These are phyloP conservation scores for Paralagenidium karlingii DNA, from an alignment of 352 stramenopile species.

Conservation along the genomic window DNA sequence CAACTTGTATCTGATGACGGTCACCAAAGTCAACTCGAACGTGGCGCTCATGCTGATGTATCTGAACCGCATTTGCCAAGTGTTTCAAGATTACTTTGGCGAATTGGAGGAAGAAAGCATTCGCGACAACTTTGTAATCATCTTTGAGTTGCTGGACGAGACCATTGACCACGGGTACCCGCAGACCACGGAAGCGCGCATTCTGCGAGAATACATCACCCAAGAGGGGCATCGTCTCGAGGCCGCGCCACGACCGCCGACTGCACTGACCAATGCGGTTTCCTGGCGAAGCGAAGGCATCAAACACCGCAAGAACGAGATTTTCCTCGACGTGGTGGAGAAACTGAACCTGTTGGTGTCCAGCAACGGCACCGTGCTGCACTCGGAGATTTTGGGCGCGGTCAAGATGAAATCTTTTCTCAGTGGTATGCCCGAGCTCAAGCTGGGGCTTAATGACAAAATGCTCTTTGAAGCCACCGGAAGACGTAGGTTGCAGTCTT, in stretches of 20 bases:
- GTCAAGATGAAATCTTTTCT: conserved; percentile 99
- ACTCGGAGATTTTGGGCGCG: conserved; percentile 96
- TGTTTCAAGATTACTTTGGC: conserved; percentile 99
- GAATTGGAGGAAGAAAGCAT: conserved; percentile 99
- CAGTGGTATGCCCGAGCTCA: conserved; percentile 98
- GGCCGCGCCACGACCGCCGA: conserved; percentile 85
- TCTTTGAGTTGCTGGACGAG: conserved; percentile 99
- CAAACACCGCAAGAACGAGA: conserved; percentile 99
- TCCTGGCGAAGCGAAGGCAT: conserved; percentile 98
- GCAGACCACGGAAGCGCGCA: conserved; percentile 87
- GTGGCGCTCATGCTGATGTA: conserved; percentile 93
- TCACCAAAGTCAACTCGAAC: conserved; percentile 99
- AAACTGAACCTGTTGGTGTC: conserved; percentile 95
- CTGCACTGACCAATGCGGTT: conserved; percentile 97
- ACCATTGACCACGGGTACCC: conserved; percentile 99
- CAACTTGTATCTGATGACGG: conserved; percentile 98
- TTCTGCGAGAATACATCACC: conserved; percentile 93
- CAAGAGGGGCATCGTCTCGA: conserved; percentile 94
- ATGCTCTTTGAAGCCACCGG: conserved; percentile 97
- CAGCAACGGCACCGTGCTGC: conserved; percentile 95
- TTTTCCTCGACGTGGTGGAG: conserved; percentile 99
- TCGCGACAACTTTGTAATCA: conserved; percentile 99
- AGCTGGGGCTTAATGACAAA: conserved; percentile 99
- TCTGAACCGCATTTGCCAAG: conserved; percentile 81
- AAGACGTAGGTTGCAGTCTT: no score